These are phyloP conservation scores for Podaxis mareebaensis DNA, from an alignment of 768 basidiomycete genomes.

Conservation along the genomic window DNA sequence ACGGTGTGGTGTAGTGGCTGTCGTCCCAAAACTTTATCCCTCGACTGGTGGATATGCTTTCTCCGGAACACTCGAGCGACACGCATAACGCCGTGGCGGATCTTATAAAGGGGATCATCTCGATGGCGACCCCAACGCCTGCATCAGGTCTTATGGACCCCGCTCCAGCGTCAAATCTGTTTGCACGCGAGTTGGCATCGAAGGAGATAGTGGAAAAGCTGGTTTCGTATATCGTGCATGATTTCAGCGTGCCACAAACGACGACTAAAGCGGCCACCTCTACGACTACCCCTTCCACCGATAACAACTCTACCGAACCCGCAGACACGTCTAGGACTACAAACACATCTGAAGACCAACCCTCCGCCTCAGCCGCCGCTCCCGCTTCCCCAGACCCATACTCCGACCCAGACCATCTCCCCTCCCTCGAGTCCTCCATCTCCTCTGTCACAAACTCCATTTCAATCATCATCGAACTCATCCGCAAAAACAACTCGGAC, in stretches of 20 bases:
- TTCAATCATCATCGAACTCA: constrained; percentile 88
- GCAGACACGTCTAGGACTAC: neutral
- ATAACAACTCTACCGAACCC: neutral
- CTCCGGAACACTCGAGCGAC: constrained; percentile 71
- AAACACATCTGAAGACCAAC: neutral
- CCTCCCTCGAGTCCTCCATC: constrained; percentile 52
- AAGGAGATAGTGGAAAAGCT: constrained; percentile 70
- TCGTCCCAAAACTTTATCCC: constrained; percentile 82
- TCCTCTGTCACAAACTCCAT: constrained; percentile 88
- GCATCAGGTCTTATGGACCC: constrained; percentile 71
- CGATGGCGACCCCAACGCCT: constrained; percentile 88
- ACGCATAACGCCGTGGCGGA: constrained; percentile 88
- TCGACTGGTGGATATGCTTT: constrained; percentile 78
- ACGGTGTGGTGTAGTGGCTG: constrained; percentile 64
- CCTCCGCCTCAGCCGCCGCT: neutral
- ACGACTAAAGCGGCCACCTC: neutral
- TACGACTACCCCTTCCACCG: neutral
- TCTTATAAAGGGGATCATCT: constrained; percentile 91
- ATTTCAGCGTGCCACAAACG: constrained; percentile 41
- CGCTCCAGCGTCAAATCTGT: constrained; percentile 78
- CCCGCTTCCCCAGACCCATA: constrained; percentile 16
- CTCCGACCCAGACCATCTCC: constrained; percentile 25
- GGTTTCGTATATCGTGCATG: constrained; percentile 73
- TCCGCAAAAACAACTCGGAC: constrained; percentile 97
- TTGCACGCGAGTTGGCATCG: constrained; percentile 86